phyloP scores from a whole-genome alignment of 2,329 filamentous ascomycete species.

The Alternaria triticimaculans region DNA sequence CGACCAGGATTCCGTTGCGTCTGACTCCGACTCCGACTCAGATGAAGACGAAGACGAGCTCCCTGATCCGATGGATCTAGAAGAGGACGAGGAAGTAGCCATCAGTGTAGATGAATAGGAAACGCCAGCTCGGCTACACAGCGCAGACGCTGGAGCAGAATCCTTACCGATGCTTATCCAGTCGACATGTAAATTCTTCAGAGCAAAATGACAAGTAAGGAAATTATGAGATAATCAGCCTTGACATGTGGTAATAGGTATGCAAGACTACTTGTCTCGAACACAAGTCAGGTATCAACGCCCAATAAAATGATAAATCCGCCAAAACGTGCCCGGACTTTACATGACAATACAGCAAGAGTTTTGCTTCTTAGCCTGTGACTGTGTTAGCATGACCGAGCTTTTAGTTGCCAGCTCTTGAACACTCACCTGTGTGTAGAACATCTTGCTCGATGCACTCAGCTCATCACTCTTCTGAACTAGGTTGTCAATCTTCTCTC shows the following conservation, averaged over 20 bases:
- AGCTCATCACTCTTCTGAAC: conserved; percentile 92
- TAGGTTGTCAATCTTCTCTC: conserved; percentile 94
- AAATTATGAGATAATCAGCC: neutral
- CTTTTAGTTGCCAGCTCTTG: neutral
- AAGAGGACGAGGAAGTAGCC: neutral
- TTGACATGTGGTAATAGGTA: neutral
- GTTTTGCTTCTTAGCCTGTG: conserved; percentile 63
- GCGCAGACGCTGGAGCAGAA: too few species aligned
- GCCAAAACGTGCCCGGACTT: conserved; percentile 10
- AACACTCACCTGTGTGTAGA: conserved; percentile 75
- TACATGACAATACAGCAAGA: conserved; percentile 65
- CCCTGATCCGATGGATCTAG: neutral
- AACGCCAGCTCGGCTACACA: neutral
- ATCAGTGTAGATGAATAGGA: neutral
- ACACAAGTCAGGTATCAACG: conserved; percentile 8
- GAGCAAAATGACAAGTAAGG: neutral
- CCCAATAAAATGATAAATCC: neutral
- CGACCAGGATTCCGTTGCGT: neutral
- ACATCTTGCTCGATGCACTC: conserved; percentile 95
- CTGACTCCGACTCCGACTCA: neutral
- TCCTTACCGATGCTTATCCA: too few species aligned
- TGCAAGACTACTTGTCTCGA: conserved; percentile 4
- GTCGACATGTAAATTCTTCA: neutral
- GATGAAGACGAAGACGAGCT: neutral
- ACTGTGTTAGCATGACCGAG: neutral